Percentiles rank a stretch among this genome's conserved stretches.
Conservation (phyloP, 2,329 filamentous ascomycete species). For the Penicillium sp. region DNA sequence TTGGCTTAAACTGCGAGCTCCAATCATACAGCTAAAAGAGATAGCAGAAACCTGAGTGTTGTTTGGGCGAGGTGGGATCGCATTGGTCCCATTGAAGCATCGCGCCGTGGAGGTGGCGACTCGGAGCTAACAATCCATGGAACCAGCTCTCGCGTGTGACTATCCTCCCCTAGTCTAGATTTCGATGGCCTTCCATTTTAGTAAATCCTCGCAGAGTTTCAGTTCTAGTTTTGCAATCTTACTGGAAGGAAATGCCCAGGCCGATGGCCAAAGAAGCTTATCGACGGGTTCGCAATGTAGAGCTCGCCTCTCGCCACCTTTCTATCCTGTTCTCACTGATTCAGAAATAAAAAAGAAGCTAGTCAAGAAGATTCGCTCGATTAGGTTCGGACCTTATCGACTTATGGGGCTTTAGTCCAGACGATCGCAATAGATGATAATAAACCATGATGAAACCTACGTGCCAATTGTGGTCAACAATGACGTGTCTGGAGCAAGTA, state of each 20-base stretch:
- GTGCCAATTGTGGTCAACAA: neutral
- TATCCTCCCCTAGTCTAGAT: neutral
- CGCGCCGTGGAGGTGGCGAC: constrained; percentile 16
- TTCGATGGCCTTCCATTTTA: neutral
- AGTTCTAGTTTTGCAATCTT: too few relatives aligned
- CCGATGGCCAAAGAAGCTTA: neutral
- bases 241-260: too few relatives aligned
- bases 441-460: constrained; percentile 29
- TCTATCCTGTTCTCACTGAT: constrained; percentile 31
- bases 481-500: neutral
- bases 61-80: neutral
- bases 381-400: constrained; percentile 48
- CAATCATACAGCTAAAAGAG: neutral
- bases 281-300: neutral
- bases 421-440: constrained; percentile 42
- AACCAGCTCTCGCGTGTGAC: neutral
- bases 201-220: too few relatives aligned
- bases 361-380: constrained; percentile 55
- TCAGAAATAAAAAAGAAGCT: too few relatives aligned
- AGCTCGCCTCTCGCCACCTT: constrained; percentile 32
- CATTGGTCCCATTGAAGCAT: constrained; percentile 7
- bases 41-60: neutral
- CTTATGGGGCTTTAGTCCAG: constrained; percentile 45
- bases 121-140: constrained; percentile 5
- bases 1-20: neutral